A percentile compares a stretch with the other conserved stretches of the same genome.
These are phyloP conservation scores for Quercus cerris DNA, from an alignment of 306 rosid genomes.

Conservation along the genomic window DNA sequence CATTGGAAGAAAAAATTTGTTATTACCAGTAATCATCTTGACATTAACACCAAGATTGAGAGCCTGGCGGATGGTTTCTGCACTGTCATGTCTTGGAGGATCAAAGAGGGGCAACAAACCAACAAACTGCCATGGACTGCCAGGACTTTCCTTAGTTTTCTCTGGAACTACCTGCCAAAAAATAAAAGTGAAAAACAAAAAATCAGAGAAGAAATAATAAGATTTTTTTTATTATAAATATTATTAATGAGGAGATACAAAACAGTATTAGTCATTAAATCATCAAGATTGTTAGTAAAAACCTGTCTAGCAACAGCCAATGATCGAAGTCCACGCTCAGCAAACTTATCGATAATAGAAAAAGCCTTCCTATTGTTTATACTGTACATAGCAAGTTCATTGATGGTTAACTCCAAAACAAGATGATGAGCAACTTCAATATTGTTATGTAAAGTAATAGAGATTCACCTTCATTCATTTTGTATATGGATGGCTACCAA, in stretches of 20 bases:
- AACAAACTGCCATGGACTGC: conserved; percentile 89
- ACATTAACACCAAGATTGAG: conserved; percentile 97
- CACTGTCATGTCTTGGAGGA: conserved; percentile 99
- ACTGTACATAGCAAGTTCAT: too few species aligned
- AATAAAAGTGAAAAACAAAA: not conserved
- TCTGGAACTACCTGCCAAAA: conserved; percentile 82
- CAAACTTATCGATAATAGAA: conserved; percentile 78
- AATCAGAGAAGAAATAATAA: not conserved
- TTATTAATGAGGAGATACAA: not conserved
- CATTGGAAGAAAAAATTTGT: not conserved
- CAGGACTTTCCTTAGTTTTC: conserved; percentile 68
- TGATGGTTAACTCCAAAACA: too few species aligned
- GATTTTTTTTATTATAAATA: not conserved
- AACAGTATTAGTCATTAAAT: not conserved
- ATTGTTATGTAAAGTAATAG: too few species aligned
- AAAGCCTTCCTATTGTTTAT: conserved; percentile 43
- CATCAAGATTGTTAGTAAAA: not conserved
- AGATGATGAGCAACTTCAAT: too few species aligned
- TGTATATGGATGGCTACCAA: too few species aligned
- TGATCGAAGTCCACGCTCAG: conserved; percentile 97
- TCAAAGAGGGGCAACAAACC: conserved; percentile 91
- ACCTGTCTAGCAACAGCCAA: conserved; percentile 98
- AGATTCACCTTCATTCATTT: too few species aligned
- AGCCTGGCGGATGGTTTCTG: conserved; percentile 94
- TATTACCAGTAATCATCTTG: conserved; percentile 96